Base-by-base conservation (phyloP, 2,329 filamentous ascomycete genomes). In the Chalara sp. region DNA sequence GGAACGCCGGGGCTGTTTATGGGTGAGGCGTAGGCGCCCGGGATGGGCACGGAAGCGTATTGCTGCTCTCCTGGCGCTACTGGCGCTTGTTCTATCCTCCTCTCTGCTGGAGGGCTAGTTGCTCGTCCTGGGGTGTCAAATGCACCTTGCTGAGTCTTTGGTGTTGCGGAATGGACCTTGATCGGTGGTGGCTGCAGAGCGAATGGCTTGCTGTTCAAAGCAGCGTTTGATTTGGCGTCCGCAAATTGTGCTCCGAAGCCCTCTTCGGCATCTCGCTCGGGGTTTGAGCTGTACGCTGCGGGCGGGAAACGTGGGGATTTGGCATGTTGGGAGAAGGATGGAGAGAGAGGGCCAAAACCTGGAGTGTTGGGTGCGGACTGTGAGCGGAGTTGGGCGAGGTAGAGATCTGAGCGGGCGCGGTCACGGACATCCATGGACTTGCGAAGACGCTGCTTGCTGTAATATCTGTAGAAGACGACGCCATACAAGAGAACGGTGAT, bases 361-460 rank as follows among this genome's bases (percentile, higher is more conserved):
- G 92, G 92, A 0, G 92, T 96, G 76, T 96, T 96, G 60, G 92
- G 92, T 5, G 90, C 91, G 30, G 90, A 95, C 72, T 97, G 91
- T 21, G 82, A 75, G 60, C 84, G 85, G 41, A 90, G 81, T 68
- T 89, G 86, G 49, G 86, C 90, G 56, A 97, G 88, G 75, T 97
- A 97, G 57, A 99, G 81, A 68, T 97, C 91, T 55, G 88, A 92
- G 56, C 93, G 87, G 58, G 93, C 93, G 65, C 88, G 87, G 76
- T 99, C 93, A 62, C 93, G 89, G 67, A 87, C 76, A 67, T 95
- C 87, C 93, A 99, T 99, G 56, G 90, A 91, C 79, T 96, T 97
- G 71, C 87, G 84, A 56, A 99, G 87, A 67, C 87, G 87, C 68
- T 89, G 87, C 80, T 97, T 99, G 59, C 87, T 90, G 81, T 91